Evolutionary conservation across 164 flowering plant species (phyloP), one percentile per base, ranked within the genome.

Genomic region (Aristolochia californica): DNA sequence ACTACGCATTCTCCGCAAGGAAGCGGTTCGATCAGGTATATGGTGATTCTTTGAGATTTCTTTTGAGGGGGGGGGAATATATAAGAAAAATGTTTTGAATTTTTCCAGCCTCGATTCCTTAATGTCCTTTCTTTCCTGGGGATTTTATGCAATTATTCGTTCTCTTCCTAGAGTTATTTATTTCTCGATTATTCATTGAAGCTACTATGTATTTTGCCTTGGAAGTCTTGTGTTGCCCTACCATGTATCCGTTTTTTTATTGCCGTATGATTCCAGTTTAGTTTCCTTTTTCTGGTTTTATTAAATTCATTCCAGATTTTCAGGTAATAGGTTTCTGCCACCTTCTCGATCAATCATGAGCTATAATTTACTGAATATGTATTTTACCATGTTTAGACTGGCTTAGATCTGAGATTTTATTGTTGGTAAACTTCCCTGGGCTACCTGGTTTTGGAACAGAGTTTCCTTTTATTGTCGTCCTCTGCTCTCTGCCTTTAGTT

Each of bases 1-100:
- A 80, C 56, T 66, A 80, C 2, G 95, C 86, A 0, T 89, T 87
- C 74, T 79, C 90, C 4, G 83, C 84, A 27, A 58, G 93, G 0
- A 73, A 69, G 52, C 71, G 74, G 0, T 67, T 53, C 24, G 80
- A 80, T 55, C 72, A 77, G 91, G 90, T 87, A 67, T 43, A 11
- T n/a, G 13, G 1, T 16, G 5, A 10, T 4, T 24, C 10, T 11
- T 44, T 16, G 9, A n/a, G 2, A 26, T 50, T 59, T 34, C 21
- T 15, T 24, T 20, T 49, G 38, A 14, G 22, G 22, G 22, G 0
- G 25, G 13, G 0, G 13, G 10, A 30, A 14, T 13, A 25, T 44
- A 5, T 10, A 43, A 22, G 7, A 23, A 20, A 5, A 25, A 20
- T 23, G 22, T 10, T 15, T 56, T 56, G 48, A 24, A 5, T 22